Base-by-base conservation (phyloP, 2,329 filamentous ascomycete genomes). In the Tolypocladium capitatum region DNA sequence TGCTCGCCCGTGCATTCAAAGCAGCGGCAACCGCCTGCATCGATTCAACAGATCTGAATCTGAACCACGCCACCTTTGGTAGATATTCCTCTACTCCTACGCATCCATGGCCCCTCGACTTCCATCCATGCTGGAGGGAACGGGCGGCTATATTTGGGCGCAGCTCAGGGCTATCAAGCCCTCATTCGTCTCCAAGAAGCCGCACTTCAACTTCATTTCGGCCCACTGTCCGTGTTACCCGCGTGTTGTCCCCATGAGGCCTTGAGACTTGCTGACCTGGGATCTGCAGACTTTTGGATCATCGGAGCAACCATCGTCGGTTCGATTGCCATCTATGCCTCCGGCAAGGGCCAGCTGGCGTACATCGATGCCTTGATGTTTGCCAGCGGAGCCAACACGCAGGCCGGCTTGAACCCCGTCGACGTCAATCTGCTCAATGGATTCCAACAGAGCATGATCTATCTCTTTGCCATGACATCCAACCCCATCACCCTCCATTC, bases 291-390 rank as follows among this genome's bases (percentile, higher is more conserved):
- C 62, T 74, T 84, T 49, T 95, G 88, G 69, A 83, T 98, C 53
- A 75, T 96, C 48, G 71, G 76, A 51, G 78, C 86, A 64, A 73
- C 78, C 5, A 70, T 98, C 2, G 46, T 90, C 43, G 81, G 80
- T 16, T 95, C 90, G 0, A 69, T 96, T 53, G 72, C 94, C 45
- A 64, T 98, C 18, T 96, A 80, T 56, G 77, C 75, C 18, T 61
- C 69, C 18, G 70, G 68, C 41, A 70, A 69, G 4, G 77, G 78
- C 27, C 68, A 79, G 16, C 63, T 96, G 49, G 52, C 65, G 2
- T 98, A 94, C 59, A 86, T 92, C 56, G 90, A 98, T 70, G 83
- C 89, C 2, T 75, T 98, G 16, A 87, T 94, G 72, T 87, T 96
- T 57, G 78, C 84, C n/a, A 81, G 80, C 47, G 91, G 92, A 45